These are phyloP conservation scores for Sisymbrium irio DNA, from an alignment of 345 rosid genomes.

Conservation along the genomic window DNA sequence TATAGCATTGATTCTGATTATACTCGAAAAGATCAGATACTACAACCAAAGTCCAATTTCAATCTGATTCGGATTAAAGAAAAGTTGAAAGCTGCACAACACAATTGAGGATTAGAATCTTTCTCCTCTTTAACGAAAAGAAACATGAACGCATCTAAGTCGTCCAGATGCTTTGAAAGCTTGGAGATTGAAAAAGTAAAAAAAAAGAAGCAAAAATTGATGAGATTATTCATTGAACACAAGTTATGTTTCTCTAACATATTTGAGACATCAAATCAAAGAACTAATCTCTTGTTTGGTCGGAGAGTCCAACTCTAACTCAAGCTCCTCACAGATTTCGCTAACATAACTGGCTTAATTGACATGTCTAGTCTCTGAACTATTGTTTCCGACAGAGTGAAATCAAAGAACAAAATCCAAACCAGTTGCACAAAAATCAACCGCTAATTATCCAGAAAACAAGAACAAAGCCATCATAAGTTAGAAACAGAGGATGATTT, in stretches of 20 bases:
- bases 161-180: neutral
- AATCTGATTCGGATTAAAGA: neutral
- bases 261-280: constrained; percentile 8
- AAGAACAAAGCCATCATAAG: neutral
- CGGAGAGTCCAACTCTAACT: neutral
- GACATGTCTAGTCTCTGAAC: neutral
- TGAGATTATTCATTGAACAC: neutral
- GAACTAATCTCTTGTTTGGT: neutral
- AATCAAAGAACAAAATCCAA: neutral
- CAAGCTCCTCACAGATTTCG: neutral
- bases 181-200: neutral
- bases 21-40: neutral
- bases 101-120: neutral
- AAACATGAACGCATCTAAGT: neutral
- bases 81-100: neutral
- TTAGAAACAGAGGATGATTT: neutral
- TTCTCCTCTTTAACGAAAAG: neutral
- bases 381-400: neutral
- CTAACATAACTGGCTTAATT: neutral
- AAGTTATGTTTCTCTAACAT: neutral
- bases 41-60: neutral
- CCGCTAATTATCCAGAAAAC: neutral
- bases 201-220: neutral
- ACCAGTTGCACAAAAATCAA: neutral
- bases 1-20: constrained; percentile 5